phyloP scores from a whole-genome alignment of 768 basidiomycete genomes.

The Pisolithus tinctorius region DNA sequence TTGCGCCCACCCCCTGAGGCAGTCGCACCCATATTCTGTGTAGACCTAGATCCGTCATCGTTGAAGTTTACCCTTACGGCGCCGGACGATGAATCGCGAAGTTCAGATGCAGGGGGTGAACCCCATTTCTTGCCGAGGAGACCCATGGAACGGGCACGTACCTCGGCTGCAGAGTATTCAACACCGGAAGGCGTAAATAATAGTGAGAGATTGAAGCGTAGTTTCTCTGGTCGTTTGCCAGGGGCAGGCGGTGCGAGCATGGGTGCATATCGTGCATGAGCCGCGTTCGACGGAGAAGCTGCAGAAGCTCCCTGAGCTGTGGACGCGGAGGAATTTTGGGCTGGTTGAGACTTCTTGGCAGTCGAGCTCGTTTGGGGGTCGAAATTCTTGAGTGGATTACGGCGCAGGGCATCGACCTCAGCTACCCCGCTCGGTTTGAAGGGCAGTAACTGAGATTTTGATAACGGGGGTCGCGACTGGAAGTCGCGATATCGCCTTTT shows the following conservation, averaged over 20 bases:
- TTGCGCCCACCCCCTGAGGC: slow-evolving; percentile 31
- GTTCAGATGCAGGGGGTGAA: slow-evolving; percentile 43
- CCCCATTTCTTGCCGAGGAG: slow-evolving; percentile 84
- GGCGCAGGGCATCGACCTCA: slow-evolving; percentile 26
- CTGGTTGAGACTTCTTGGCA: slow-evolving; percentile 10
- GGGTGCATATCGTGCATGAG: slow-evolving; percentile 50
- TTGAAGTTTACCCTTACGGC: slow-evolving; percentile 50
- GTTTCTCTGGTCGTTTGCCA: slow-evolving; percentile 66
- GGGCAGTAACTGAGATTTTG: slow-evolving; percentile 18
- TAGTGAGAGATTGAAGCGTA: slow-evolving; percentile 59
- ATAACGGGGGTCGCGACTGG: slow-evolving; percentile 41
- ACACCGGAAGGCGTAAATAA: slow-evolving; percentile 69
- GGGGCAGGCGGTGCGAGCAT: slow-evolving; percentile 67
- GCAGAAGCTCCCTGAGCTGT: slow-evolving; percentile 21
- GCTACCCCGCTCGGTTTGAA: slow-evolving; percentile 21
- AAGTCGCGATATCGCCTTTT: slow-evolving; percentile 80
- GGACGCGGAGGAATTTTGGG: slow-evolving; percentile 9
- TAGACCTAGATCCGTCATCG: slow-evolving; percentile 46
- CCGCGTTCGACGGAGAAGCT: slow-evolving; percentile 30
- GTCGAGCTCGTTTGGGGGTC: slow-evolving; percentile 26
- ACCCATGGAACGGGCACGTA: slow-evolving; percentile 74
- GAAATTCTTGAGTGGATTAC: slow-evolving; percentile 32
- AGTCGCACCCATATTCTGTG: slow-evolving; percentile 32
- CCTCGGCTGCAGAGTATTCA: slow-evolving; percentile 85
- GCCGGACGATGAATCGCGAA: slow-evolving; percentile 29